These are phyloP conservation scores for Picea abies DNA, from an alignment of 83 land plant genomes.

Conservation along the genomic window DNA sequence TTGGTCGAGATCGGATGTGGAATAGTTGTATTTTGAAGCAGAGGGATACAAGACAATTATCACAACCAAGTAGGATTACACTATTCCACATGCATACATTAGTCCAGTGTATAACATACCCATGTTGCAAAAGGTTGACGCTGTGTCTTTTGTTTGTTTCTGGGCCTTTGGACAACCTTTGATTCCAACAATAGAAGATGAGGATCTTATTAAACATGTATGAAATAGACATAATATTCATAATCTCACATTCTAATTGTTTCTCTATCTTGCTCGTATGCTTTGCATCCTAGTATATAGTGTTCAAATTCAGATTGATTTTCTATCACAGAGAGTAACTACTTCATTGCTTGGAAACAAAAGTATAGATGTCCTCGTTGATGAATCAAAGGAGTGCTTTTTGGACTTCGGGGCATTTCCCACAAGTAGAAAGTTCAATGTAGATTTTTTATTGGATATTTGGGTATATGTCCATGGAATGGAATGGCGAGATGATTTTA, in stretches of 20 bases:
- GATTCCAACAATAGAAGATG: background rate
- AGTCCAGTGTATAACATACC: background rate
- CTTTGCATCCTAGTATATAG: background rate
- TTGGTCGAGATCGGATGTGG: too few relatives aligned
- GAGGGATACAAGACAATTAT: too few relatives aligned
- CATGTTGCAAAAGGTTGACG: background rate
- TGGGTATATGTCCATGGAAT: too few relatives aligned
- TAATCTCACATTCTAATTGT: background rate
- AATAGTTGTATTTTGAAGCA: too few relatives aligned
- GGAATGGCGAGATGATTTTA: too few relatives aligned
- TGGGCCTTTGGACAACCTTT: conserved; percentile 3
- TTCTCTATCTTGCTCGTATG: background rate
- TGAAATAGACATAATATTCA: background rate
- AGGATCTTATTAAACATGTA: conserved; percentile 5
- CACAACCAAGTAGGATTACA: too few relatives aligned
- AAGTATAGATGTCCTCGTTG: conserved; percentile 33
- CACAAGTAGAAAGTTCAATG: too few relatives aligned
- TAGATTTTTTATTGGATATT: too few relatives aligned
- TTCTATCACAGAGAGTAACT: conserved; percentile 33
- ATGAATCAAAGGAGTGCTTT: background rate
- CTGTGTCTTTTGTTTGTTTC: background rate
- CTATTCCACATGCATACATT: background rate
- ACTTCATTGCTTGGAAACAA: conserved; percentile 45
- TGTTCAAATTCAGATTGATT: background rate
- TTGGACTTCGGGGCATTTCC: too few relatives aligned